phyloP scores from a whole-genome alignment of 352 stramenopile genomes.

The Pythium aristosporum region DNA sequence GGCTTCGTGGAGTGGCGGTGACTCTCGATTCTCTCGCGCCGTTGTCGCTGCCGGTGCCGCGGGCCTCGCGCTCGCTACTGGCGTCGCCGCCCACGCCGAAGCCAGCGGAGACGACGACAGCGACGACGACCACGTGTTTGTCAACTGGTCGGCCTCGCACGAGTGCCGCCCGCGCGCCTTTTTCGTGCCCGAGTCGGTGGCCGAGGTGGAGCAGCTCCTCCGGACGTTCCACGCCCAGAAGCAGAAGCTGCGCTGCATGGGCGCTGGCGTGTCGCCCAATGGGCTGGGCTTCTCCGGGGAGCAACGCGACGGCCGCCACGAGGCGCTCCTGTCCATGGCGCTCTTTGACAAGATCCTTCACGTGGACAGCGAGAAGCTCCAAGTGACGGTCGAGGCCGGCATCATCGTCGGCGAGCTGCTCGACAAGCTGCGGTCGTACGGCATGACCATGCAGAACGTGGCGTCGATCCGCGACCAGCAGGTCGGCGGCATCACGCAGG shows the following conservation, averaged over 20 bases:
- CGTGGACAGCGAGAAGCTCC: conserved; percentile 60
- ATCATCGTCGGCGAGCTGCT: conserved; percentile 77
- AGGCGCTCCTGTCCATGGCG: conserved; percentile 91
- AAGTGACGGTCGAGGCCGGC: conserved; percentile 91
- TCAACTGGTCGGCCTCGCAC: conserved; percentile 85
- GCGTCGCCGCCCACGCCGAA: neutral
- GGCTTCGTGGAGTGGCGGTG: neutral
- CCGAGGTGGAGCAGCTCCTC: conserved; percentile 68
- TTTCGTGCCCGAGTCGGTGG: conserved; percentile 66
- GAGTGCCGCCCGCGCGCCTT: conserved; percentile 66
- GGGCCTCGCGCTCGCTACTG: conserved; percentile 10
- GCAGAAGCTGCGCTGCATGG: conserved; percentile 91
- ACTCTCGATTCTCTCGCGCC: neutral
- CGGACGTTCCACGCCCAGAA: conserved; percentile 56
- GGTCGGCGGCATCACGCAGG: conserved; percentile 96
- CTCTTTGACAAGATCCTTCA: conserved; percentile 54
- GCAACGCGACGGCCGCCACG: conserved; percentile 22
- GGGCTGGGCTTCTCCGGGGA: conserved; percentile 90
- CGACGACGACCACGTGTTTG: conserved; percentile 59
- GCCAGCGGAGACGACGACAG: conserved; percentile 21
- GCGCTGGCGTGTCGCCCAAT: conserved; percentile 96
- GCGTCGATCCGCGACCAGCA: conserved; percentile 98
- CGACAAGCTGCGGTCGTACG: conserved; percentile 70
- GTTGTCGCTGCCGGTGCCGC: neutral
- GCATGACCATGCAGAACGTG: conserved; percentile 98